Evolutionary conservation across 129 eudicot species (phyloP).

Genomic region (Gnaphalium uliginosum): DNA sequence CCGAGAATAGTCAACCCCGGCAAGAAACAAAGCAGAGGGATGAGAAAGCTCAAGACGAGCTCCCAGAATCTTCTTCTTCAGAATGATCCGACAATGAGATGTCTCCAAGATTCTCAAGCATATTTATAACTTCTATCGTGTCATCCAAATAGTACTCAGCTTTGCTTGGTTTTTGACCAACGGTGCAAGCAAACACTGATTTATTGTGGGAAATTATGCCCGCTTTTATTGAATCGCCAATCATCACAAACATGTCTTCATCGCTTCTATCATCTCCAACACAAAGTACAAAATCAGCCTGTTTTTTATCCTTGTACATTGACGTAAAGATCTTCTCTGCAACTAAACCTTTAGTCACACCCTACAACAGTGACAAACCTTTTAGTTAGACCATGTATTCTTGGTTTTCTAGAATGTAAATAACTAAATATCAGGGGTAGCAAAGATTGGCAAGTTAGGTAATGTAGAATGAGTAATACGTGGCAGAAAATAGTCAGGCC

Average conservation of each 20-base stretch:
- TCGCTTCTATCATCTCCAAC: slow-evolving; percentile 75
- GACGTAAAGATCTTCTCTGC: slow-evolving; percentile 57
- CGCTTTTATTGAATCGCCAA: slow-evolving; percentile 45
- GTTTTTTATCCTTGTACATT: slow-evolving; percentile 38
- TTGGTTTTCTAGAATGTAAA: background rate
- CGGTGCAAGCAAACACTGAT: slow-evolving; percentile 60
- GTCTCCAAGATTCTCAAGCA: slow-evolving; percentile 62
- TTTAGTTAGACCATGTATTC: background rate
- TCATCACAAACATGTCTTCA: slow-evolving; percentile 73
- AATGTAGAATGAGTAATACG: too few species aligned
- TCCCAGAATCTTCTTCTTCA: slow-evolving; percentile 32
- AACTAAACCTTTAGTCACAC: slow-evolving; percentile 62
- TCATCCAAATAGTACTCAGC: slow-evolving; percentile 69
- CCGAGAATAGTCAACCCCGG: slow-evolving; percentile 15
- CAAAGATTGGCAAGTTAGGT: background rate
- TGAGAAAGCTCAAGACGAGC: slow-evolving; percentile 27
- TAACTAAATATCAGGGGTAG: background rate
- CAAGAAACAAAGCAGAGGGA: slow-evolving; percentile 21
- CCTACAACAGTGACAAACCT: slow-evolving; percentile 33
- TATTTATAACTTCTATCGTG: slow-evolving; percentile 51
- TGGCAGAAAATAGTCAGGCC: too few species aligned
- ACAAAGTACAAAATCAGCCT: slow-evolving; percentile 72
- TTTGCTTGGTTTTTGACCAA: slow-evolving; percentile 66
- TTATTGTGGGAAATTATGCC: slow-evolving; percentile 39
- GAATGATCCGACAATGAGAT: slow-evolving; percentile 38